Base-by-base conservation (phyloP, 2,329 filamentous ascomycete species). In the Epichloe bromicola region DNA sequence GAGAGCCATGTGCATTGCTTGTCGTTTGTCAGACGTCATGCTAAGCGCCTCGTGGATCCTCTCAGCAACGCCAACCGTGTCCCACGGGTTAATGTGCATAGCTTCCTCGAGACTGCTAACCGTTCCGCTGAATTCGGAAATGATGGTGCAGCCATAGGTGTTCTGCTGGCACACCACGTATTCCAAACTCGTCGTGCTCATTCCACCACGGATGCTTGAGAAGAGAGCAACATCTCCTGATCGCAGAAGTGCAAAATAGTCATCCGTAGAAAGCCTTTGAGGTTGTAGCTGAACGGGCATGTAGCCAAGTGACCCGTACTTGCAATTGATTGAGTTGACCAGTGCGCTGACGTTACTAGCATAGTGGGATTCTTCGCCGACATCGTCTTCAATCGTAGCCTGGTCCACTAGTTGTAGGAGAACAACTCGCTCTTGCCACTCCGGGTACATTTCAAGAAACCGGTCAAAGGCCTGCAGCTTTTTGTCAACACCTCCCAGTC, bases 101-200 rank as follows among this genome's bases (percentile, higher is more conserved):
- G 90, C 90, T 60, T 86, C 84, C 54, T 80, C 80, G 34, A 96
- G 75, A 50, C 82, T 91, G 48, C 87, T 86, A 26, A 90, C 89
- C 1, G 91, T 96, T 52, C 91, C 91, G 54, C 89, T 95, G 67
- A 96, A 96, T 65, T 97, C 91, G 7, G 91, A 96, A n/a, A 97
- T 78, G 57, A 97, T 95, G 45, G 96, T 73, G 3, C 90, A 91
- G 1, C 90, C 86, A 58, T 90, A 82, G 50, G 82, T 82, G 56
- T 91, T 85, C 61, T 88, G 85, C 67, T 97, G 91, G 65, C 88
- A 94, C 52, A 95, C 79, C 51, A 96, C 82, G 64, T 95, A 97
- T 68, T 96, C 91, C 58, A 96, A 73, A 63, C 88, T 91, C n/a
- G 90, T 95, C 0, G 90, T 95, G 72, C 95, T 96, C 89, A 96